Evolutionary conservation across 192 early-diverging fungal genomes (phyloP), one percentile per base, ranked within the genome.

Genomic region (Coemansia erecta): DNA sequence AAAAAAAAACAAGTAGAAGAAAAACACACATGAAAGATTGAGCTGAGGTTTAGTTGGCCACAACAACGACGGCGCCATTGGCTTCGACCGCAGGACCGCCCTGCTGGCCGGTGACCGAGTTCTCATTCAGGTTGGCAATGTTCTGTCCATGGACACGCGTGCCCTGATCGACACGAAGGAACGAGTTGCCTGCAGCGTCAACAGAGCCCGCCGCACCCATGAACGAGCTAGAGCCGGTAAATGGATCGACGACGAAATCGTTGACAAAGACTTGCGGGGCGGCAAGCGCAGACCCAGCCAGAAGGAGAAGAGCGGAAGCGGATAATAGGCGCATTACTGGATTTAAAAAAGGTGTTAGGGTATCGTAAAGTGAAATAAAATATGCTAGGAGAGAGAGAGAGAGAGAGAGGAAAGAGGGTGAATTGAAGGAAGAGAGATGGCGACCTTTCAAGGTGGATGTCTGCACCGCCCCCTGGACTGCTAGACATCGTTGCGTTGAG

Each of bases 91-190:
- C 74, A 1, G 74, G 68, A 1, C 74, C 74, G 37, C 61, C 22
- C 49, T 57, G 53, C 58, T 66, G 68, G 44, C 51, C 61, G 15
- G 31, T 49, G 23, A 71, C 68, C 22, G 63, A 61, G 64, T 77
- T 60, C n/a, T 58, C 40, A 46, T 56, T 67, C 6, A 77, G 55
- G 8, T 58, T 58, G 21, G 46, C 64, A 39, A 77, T 52, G 37
- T 56, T 54, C 44, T 71, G 64, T 0, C 74, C 74, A 3, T 64
- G 64, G 8, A 77, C 61, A 9, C 60, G 57, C 12, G 68, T 71
- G 26, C 71, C 61, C 48, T 77, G 64, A 35, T 77, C 74, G 11
- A 77, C 53, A 15, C 69, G 64, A 10, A 60, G 28, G 46, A 77
- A 66, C 28, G 68, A 67, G 58, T 77, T 77, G 12, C 74, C 74